Evolutionary conservation across 179 eudicot genomes (phyloP).

Genomic region (Spergularia azorica): DNA sequence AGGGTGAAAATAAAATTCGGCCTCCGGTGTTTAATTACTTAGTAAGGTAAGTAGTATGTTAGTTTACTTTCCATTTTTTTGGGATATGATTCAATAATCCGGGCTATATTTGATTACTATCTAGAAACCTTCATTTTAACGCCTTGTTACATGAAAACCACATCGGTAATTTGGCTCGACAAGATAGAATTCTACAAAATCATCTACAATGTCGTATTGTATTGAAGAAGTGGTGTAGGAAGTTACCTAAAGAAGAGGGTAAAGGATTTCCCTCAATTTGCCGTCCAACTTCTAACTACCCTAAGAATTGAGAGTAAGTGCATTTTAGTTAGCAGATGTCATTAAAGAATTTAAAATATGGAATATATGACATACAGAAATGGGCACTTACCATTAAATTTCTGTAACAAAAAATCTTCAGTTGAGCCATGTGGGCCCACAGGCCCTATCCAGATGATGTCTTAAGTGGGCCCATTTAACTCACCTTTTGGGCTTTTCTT

Average conservation of each 20-base stretch:
- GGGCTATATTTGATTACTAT: too few species aligned
- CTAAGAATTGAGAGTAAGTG: conserved; percentile 23
- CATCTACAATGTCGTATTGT: neutral
- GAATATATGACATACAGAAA: conserved; percentile 8
- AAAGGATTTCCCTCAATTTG: conserved; percentile 5
- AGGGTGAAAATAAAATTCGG: too few species aligned
- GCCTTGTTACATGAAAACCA: too few species aligned
- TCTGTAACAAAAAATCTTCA: conserved; percentile 7
- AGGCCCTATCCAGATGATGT: neutral
- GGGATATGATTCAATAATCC: too few species aligned
- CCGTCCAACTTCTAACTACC: conserved; percentile 29
- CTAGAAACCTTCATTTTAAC: too few species aligned
- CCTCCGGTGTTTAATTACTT: too few species aligned
- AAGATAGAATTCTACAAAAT: too few species aligned
- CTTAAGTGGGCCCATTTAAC: conserved; percentile 13
- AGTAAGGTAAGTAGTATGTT: too few species aligned
- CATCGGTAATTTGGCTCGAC: neutral
- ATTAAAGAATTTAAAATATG: neutral
- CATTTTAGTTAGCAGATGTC: conserved; percentile 22
- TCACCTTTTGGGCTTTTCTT: neutral
- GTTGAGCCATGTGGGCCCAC: conserved; percentile 18
- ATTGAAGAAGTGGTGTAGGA: neutral
- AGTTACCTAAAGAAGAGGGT: conserved; percentile 9
- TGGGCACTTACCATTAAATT: conserved; percentile 5
- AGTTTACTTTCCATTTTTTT: too few species aligned